These are phyloP conservation scores for Spergularia marina DNA, from an alignment of 148 eudicot genomes.

Conservation along the genomic window DNA sequence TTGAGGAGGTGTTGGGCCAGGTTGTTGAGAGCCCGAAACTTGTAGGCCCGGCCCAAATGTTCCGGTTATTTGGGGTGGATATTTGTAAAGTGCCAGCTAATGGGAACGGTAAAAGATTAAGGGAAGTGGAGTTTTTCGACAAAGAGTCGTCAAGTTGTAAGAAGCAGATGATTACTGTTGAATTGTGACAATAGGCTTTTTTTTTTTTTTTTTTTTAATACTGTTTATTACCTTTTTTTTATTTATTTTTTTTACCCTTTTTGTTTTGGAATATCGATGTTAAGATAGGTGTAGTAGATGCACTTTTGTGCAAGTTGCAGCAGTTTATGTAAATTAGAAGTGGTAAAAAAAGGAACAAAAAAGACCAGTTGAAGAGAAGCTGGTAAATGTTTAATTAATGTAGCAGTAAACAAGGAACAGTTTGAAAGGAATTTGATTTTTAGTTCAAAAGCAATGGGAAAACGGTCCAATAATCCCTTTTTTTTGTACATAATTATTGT, in stretches of 20 bases:
- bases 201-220: too few relatives aligned
- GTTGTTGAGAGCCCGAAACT: background rate
- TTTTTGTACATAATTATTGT: constrained; percentile 12
- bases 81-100: constrained; percentile 32
- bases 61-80: constrained; percentile 79
- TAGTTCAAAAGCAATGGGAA: constrained; percentile 21
- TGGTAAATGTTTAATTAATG: constrained; percentile 6
- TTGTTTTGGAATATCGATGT: constrained; percentile 5
- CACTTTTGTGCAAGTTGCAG: constrained; percentile 28
- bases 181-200: constrained; percentile 29
- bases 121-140: constrained; percentile 30
- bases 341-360: background rate
- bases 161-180: constrained; percentile 41
- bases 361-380: constrained; percentile 34
- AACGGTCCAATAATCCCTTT: background rate
- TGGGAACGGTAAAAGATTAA: constrained; percentile 31
- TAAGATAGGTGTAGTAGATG: constrained; percentile 25
- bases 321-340: constrained; percentile 23
- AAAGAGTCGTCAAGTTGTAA: constrained; percentile 33
- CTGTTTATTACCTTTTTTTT: background rate
- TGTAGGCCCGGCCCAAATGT: constrained; percentile 32
- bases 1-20: constrained; percentile 13
- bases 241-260: constrained; percentile 1
- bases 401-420: constrained; percentile 9
- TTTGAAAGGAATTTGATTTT: constrained; percentile 23